Conservation (phyloP, 441 rosid species). For the Aquilaria agallochum region DNA sequence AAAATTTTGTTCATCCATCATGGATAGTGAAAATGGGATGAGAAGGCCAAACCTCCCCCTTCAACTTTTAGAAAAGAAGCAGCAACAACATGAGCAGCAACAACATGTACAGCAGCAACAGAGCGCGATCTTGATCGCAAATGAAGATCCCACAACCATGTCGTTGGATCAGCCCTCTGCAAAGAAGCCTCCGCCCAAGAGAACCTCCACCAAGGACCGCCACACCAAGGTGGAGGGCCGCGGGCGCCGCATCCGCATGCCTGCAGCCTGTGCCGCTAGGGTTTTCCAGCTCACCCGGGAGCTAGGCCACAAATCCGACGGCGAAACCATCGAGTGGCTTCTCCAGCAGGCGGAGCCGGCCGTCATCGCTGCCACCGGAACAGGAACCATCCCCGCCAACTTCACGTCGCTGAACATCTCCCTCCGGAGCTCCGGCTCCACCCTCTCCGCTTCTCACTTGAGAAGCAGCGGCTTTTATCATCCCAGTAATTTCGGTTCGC, state of each 20-base stretch:
- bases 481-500: slow-evolving; percentile 42
- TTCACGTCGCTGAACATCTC: slow-evolving; percentile 87
- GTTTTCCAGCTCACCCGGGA: slow-evolving; percentile 88
- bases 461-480: slow-evolving; percentile 45
- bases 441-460: slow-evolving; percentile 65
- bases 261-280: slow-evolving; percentile 84
- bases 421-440: slow-evolving; percentile 77
- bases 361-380: slow-evolving; percentile 86
- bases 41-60: slow-evolving; percentile 72
- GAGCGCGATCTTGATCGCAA: slow-evolving; percentile 22
- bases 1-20: slow-evolving; percentile 25
- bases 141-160: background rate
- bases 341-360: slow-evolving; percentile 91
- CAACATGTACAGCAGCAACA: slow-evolving; percentile 15
- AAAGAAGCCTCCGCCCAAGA: slow-evolving; percentile 71
- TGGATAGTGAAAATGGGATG: slow-evolving; percentile 59
- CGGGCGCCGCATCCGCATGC: slow-evolving; percentile 94
- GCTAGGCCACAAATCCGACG: slow-evolving; percentile 87
- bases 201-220: slow-evolving; percentile 76
- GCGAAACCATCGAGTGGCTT: slow-evolving; percentile 87
- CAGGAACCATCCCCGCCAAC: slow-evolving; percentile 89
- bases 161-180: slow-evolving; percentile 7
- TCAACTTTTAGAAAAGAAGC: slow-evolving; percentile 60
- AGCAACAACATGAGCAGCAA: slow-evolving; percentile 29
- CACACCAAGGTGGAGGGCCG: slow-evolving; percentile 94